Conservation (phyloP, 306 rosid genomes). For the Castanea mollissima region DNA sequence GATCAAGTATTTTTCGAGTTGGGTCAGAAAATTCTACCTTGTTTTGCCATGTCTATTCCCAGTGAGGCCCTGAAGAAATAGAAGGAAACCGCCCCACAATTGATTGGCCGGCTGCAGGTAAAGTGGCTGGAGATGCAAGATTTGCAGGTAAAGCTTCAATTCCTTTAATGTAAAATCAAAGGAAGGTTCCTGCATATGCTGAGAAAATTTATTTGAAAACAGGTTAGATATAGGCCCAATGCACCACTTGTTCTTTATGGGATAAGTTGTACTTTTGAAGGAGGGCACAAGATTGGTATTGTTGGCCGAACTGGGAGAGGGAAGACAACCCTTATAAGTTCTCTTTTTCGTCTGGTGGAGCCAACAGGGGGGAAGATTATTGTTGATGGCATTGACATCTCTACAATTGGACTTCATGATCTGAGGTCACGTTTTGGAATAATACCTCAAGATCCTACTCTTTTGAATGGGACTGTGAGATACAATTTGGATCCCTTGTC, state of each 20-base stretch:
- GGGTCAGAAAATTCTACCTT: too few relatives aligned
- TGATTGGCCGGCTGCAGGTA: slow-evolving; percentile 65
- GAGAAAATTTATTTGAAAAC: background rate
- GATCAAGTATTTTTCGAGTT: too few relatives aligned
- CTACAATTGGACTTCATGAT: slow-evolving; percentile 78
- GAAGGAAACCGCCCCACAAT: slow-evolving; percentile 35
- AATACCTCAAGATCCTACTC: slow-evolving; percentile 91
- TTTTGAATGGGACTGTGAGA: slow-evolving; percentile 72
- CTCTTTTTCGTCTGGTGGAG: slow-evolving; percentile 71
- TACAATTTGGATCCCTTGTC: slow-evolving; percentile 74
- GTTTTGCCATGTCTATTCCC: too few relatives aligned
- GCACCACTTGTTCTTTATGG: slow-evolving; percentile 53
- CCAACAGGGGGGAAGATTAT: slow-evolving; percentile 55
- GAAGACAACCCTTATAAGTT: slow-evolving; percentile 54
- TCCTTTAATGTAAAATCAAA: background rate
- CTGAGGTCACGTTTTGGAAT: slow-evolving; percentile 67
- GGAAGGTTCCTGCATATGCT: background rate
- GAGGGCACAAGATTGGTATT: slow-evolving; percentile 60
- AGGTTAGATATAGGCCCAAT: slow-evolving; percentile 43
- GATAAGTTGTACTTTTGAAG: slow-evolving; percentile 52
- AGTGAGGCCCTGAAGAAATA: too few relatives aligned
- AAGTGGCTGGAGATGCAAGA: slow-evolving; percentile 53
- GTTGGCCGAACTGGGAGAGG: slow-evolving; percentile 61
- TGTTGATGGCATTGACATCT: slow-evolving; percentile 71
- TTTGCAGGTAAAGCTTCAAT: slow-evolving; percentile 37